Conservation (phyloP, 2,329 filamentous ascomycete genomes). For the Biscogniauxia sp. region DNA sequence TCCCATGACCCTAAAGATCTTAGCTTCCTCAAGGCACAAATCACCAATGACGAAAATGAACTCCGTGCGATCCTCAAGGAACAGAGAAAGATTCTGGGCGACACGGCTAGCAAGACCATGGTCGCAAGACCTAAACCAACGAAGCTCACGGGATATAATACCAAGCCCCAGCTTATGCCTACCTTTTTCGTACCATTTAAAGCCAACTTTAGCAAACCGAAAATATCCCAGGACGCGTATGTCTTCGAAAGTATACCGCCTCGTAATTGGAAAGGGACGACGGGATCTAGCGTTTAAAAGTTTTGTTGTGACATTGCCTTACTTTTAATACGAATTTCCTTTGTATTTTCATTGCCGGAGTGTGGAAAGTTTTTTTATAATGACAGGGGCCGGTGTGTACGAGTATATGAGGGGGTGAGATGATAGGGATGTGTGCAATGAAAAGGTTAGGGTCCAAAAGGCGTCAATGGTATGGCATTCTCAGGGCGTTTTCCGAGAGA, state of each 20-base stretch:
- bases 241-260: slow-evolving; percentile 28
- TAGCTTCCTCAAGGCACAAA: slow-evolving; percentile 79
- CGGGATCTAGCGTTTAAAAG: background rate
- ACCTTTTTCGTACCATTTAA: slow-evolving; percentile 38
- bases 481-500: background rate
- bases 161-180: slow-evolving; percentile 37
- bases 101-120: slow-evolving; percentile 10
- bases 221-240: slow-evolving; percentile 17
- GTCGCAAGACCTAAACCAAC: slow-evolving; percentile 22
- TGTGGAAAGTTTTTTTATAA: background rate
- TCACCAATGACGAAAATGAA: slow-evolving; percentile 71
- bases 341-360: background rate
- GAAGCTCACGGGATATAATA: slow-evolving; percentile 36
- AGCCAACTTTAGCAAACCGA: slow-evolving; percentile 33
- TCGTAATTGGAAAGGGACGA: background rate
- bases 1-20: slow-evolving; percentile 44
- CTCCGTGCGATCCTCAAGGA: slow-evolving; percentile 69
- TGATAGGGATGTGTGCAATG: background rate
- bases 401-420: background rate
- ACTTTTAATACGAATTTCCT: background rate
- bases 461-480: background rate
- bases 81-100: slow-evolving; percentile 38
- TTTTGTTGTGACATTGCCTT: background rate
- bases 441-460: background rate
- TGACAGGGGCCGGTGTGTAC: background rate